A percentile compares a stretch with the other conserved stretches of the same genome.
These are phyloP conservation scores for Abrus pulchellus DNA, from an alignment of 306 rosid species.

Conservation along the genomic window DNA sequence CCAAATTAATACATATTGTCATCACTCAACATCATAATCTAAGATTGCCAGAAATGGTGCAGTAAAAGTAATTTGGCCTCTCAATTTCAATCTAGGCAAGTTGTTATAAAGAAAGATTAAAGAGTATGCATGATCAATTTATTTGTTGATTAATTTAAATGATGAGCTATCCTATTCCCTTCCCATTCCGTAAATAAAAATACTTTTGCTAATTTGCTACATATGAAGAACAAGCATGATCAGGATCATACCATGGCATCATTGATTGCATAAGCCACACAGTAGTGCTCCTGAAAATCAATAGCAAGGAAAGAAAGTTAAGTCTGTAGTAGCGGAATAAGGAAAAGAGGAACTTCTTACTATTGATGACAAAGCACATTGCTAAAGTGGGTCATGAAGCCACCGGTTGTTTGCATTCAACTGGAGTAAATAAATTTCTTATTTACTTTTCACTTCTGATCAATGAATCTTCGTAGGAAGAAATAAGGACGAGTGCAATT, in stretches of 20 bases:
- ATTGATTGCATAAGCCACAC: constrained; percentile 92
- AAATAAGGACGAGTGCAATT: constrained; percentile 27
- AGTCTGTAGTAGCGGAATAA: constrained; percentile 37
- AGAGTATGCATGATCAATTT: neutral
- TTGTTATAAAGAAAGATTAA: constrained; percentile 8
- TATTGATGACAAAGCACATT: constrained; percentile 32
- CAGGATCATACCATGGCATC: constrained; percentile 77
- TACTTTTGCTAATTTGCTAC: constrained; percentile 9
- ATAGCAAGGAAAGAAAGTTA: constrained; percentile 30
- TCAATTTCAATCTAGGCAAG: constrained; percentile 12
- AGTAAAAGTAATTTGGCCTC: constrained; percentile 10
- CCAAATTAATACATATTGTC: neutral
- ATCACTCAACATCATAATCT: neutral
- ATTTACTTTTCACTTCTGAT: constrained; percentile 2
- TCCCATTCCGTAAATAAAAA: constrained; percentile 10
- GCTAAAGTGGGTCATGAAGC: constrained; percentile 29
- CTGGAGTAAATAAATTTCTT: neutral
- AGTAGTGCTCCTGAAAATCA: constrained; percentile 96
- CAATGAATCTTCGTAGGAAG: neutral
- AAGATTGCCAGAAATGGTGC: constrained; percentile 20
- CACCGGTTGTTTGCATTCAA: constrained; percentile 39
- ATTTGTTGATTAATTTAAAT: constrained; percentile 5
- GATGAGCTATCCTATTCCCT: constrained; percentile 24
- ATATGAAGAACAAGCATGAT: constrained; percentile 31
- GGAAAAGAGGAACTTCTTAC: constrained; percentile 30